Evolutionary conservation across 805 yeast genomes (phyloP).

Genomic region (Cyberlindnera japonica): DNA sequence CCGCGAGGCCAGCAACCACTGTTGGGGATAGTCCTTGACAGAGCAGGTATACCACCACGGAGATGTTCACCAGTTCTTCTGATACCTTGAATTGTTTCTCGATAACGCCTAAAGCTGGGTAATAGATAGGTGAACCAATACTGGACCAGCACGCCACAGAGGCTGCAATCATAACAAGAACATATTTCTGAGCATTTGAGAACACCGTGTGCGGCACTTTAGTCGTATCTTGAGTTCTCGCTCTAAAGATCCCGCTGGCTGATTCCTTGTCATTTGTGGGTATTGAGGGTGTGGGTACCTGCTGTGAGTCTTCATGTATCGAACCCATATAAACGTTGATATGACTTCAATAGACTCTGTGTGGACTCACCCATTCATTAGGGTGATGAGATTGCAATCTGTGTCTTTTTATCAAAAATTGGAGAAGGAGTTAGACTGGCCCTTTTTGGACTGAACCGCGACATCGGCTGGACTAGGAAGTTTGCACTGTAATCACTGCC

Average conservation of each 20-base stretch:
- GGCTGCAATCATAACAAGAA: conserved; percentile 4
- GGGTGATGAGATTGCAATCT: too few relatives aligned
- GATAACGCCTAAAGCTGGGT: conserved; percentile 67
- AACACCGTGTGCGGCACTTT: conserved; percentile 6
- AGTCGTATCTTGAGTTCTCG: background rate
- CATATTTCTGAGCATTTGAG: conserved; percentile 5
- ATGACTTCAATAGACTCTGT: too few relatives aligned
- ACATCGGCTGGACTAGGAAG: too few relatives aligned
- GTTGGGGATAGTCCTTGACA: conserved; percentile 79
- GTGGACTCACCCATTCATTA: too few relatives aligned
- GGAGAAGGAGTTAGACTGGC: too few relatives aligned
- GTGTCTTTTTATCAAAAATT: too few relatives aligned
- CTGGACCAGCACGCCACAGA: conserved; percentile 61
- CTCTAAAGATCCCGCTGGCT: background rate
- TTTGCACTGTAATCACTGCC: too few relatives aligned
- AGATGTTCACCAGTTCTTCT: conserved; percentile 57
- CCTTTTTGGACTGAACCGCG: too few relatives aligned
- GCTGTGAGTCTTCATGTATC: too few relatives aligned
- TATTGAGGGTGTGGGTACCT: too few relatives aligned
- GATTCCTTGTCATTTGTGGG: too few relatives aligned
- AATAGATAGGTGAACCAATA: conserved; percentile 71
- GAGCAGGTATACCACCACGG: conserved; percentile 72
- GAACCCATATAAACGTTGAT: too few relatives aligned
- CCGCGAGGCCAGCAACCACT: conserved; percentile 65
- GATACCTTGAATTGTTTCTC: conserved; percentile 51